Evolutionary conservation across 2,329 filamentous ascomycete genomes (phyloP).

Genomic region (Teratosphaeria destructans): DNA sequence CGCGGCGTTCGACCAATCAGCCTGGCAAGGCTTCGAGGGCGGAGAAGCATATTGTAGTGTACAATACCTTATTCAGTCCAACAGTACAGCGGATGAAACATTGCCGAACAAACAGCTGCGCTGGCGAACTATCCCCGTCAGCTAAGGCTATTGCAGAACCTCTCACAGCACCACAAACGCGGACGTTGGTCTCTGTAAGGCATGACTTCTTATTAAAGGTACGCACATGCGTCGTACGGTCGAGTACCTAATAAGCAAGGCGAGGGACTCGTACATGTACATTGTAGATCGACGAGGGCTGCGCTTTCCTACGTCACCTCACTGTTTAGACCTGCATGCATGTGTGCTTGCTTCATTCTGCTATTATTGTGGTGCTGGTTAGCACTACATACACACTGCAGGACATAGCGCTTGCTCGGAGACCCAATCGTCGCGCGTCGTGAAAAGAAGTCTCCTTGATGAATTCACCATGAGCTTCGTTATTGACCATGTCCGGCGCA

Average conservation of each 20-base stretch:
- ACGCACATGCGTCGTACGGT: too few species aligned
- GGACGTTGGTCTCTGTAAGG: too few species aligned
- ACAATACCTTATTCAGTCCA: neutral
- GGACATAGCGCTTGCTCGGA: neutral
- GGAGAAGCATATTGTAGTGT: neutral
- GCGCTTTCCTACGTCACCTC: neutral
- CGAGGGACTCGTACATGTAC: neutral
- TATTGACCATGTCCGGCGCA: constrained; percentile 41
- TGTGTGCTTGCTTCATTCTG: neutral
- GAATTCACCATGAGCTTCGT: constrained; percentile 25
- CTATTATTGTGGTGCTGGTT: neutral
- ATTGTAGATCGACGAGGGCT: neutral
- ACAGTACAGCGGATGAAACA: neutral
- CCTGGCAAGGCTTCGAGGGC: neutral
- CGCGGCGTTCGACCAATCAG: neutral
- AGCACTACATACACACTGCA: neutral
- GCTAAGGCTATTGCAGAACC: too few species aligned
- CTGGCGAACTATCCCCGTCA: too few species aligned
- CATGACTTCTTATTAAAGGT: too few species aligned
- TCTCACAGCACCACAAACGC: too few species aligned
- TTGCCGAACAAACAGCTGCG: too few species aligned
- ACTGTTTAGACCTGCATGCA: neutral
- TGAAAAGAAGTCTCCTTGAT: neutral
- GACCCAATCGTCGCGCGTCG: too few species aligned
- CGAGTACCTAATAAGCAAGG: too few species aligned